Evolutionary conservation across 768 basidiomycete species (phyloP), one percentile per base, ranked within the genome.

Genomic region (Goffeauzyma gilvescens): DNA sequence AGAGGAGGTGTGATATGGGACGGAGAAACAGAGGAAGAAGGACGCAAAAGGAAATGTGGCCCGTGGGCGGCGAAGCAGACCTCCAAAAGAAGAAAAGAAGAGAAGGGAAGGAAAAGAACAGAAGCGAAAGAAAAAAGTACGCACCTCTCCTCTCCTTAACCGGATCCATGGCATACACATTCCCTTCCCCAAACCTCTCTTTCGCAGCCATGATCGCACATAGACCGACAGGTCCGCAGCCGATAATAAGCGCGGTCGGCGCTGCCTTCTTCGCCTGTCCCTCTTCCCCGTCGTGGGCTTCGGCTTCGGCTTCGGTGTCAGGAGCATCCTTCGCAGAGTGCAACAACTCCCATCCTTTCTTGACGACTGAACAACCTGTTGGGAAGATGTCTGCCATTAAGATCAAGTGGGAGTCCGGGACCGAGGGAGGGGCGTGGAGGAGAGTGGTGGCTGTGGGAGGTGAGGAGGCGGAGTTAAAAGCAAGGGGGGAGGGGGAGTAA

Each of bases 181-280:
- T 58, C 0, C 45, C 41, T n/a, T n/a, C n/a, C n/a, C n/a, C n/a
- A 41, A 65, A 62, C 48, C 59, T 54, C 20, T 56, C 52, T 8
- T 32, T 42, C 17, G 65, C 63, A 0, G 60, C 56, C 15, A 61
- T 57, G 42, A 65, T 60, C 5, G 62, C 62, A 20, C 46, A 52
- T 5, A 52, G 36, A 3, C 55, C 49, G 21, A 66, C 64, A 5
- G 65, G 65, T 32, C 63, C 63, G 50, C 59, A 65, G 4, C 65
- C 65, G 25, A 66, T 52, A 12, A 66, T 62, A 14, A 62, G 24
- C 0, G 44, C 44, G 5, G 57, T 20, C 52, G 52, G 4, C 57
- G 30, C 57, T 20, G 33, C 42, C 14, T 46, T 50, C 23, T 38
- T 41, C 13, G 49, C 30, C 41, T 49, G 44, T 12, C 44, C 47